A percentile compares a stretch with the other conserved stretches of the same genome.
These are phyloP conservation scores for bread wheat (Triticum aestivum) DNA, from an alignment of 176 grass and related monocot species.

Conservation along the genomic window DNA sequence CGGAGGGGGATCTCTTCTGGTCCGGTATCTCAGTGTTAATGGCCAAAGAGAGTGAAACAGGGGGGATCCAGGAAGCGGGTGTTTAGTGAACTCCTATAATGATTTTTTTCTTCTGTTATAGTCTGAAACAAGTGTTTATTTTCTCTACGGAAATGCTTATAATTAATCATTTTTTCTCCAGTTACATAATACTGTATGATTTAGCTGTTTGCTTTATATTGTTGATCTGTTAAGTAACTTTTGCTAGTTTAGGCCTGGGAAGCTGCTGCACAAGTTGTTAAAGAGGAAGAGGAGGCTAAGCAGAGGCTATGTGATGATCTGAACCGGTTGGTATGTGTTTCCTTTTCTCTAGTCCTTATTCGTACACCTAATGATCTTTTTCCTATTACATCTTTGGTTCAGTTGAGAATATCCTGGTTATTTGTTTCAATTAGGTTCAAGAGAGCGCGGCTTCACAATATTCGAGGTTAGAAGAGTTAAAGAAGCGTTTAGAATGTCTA, in stretches of 20 bases:
- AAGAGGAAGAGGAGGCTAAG: constrained; percentile 82
- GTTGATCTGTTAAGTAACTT: neutral
- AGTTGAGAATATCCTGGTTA: constrained; percentile 16
- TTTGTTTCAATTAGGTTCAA: constrained; percentile 67
- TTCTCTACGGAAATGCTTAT: neutral
- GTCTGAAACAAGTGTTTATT: neutral
- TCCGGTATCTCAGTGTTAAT: no score
- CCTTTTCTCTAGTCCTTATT: constrained; percentile 16
- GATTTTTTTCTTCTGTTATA: constrained; percentile 1
- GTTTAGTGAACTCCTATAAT: neutral
- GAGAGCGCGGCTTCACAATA: constrained; percentile 75
- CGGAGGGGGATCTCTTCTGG: no score
- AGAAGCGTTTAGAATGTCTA: constrained; percentile 73
- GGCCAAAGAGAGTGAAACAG: no score
- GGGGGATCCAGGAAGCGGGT: no score
- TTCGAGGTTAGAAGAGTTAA: constrained; percentile 85
- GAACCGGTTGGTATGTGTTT: constrained; percentile 62
- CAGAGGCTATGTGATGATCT: constrained; percentile 88
- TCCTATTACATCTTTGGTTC: constrained; percentile 2
- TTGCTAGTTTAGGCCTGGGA: constrained; percentile 75
- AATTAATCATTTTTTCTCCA: neutral
- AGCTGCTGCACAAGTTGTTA: constrained; percentile 67
- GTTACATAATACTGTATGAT: neutral
- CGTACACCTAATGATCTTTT: neutral
- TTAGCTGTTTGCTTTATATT: constrained; percentile 15